These are phyloP conservation scores for Pogostemon cablin DNA, from an alignment of 257 asterid genomes.

Conservation along the genomic window DNA sequence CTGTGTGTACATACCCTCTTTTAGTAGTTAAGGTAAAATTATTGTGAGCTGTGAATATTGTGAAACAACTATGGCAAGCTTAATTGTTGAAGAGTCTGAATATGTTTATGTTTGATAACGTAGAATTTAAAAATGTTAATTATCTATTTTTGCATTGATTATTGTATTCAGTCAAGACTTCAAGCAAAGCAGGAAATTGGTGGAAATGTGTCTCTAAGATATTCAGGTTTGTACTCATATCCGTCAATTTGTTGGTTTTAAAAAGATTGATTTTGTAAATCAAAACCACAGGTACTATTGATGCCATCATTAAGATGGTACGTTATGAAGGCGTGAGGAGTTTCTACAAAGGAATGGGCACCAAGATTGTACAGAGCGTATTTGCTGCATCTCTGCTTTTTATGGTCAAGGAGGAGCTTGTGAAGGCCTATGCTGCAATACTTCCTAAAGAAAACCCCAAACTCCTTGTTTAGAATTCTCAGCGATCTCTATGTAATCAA, in stretches of 20 bases:
- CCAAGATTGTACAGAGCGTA: slow-evolving; percentile 91
- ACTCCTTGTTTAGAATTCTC: slow-evolving; percentile 17
- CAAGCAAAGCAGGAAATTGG: slow-evolving; percentile 98
- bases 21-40: slow-evolving; percentile 81
- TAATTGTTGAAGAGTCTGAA: slow-evolving; percentile 18
- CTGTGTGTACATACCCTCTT: slow-evolving; percentile 84
- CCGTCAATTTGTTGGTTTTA: neutral
- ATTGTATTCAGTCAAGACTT: slow-evolving; percentile 83
- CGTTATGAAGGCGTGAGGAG: slow-evolving; percentile 74
- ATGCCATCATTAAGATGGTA: slow-evolving; percentile 86
- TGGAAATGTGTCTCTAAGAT: slow-evolving; percentile 67
- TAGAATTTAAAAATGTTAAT: neutral
- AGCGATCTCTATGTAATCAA: slow-evolving; percentile 16
- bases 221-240: slow-evolving; percentile 62
- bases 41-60: neutral
- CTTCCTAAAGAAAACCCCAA: slow-evolving; percentile 36
- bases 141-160: neutral
- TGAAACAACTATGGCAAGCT: slow-evolving; percentile 12
- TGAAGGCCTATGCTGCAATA: slow-evolving; percentile 47
- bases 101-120: neutral
- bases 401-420: slow-evolving; percentile 95
- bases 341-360: slow-evolving; percentile 96
- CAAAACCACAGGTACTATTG: slow-evolving; percentile 60
- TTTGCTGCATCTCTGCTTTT: slow-evolving; percentile 92
- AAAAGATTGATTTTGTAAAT: slow-evolving; percentile 1